Evolutionary conservation across 768 basidiomycete species (phyloP).

Genomic region (Steccherinum ochraceum): DNA sequence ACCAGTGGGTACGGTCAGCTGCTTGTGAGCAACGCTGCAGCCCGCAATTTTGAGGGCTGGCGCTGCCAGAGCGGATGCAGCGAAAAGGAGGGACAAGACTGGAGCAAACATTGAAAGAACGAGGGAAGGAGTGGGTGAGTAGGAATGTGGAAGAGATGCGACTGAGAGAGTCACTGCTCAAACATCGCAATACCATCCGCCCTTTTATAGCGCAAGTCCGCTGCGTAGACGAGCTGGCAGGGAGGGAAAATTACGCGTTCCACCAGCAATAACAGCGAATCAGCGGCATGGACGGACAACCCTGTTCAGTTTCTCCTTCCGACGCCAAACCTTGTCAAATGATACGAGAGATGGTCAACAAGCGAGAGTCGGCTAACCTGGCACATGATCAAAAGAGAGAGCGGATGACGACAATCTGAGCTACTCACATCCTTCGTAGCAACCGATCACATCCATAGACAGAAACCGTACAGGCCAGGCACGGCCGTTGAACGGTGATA

Average conservation of each 20-base stretch:
- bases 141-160: neutral
- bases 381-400: neutral
- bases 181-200: too few relatives aligned
- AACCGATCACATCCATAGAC: neutral
- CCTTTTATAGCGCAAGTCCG: too few relatives aligned
- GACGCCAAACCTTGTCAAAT: too few relatives aligned
- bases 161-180: neutral
- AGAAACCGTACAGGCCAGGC: too few relatives aligned
- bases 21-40: slow-evolving; percentile 15
- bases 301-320: too few relatives aligned
- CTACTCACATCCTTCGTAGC: neutral
- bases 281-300: too few relatives aligned
- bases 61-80: slow-evolving; percentile 8
- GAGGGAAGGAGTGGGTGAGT: neutral
- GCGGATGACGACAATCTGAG: neutral
- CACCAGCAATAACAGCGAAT: too few relatives aligned
- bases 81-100: slow-evolving; percentile 5
- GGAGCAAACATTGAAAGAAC: slow-evolving; percentile 1
- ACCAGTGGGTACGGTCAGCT: slow-evolving; percentile 16
- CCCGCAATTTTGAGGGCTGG: slow-evolving; percentile 6
- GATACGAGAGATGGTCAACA: too few relatives aligned
- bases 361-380: too few relatives aligned
- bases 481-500: too few relatives aligned
- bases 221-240: too few relatives aligned
- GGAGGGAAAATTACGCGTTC: too few relatives aligned